Base-by-base conservation (phyloP, 495 filamentous ascomycete species). In the Astrothelium macrocarpum region DNA sequence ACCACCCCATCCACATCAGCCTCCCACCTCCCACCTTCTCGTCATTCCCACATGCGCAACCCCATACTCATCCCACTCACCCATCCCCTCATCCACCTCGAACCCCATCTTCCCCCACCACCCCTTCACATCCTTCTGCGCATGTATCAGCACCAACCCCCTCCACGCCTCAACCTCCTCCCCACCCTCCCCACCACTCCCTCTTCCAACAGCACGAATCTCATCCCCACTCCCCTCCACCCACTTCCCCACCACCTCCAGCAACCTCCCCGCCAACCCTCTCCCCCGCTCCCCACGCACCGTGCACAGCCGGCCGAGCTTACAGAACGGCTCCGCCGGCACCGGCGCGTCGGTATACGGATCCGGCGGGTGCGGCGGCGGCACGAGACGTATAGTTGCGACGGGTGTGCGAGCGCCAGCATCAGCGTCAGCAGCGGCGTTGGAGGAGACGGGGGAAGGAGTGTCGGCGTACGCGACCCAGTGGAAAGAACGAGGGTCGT, bases 21-120 rank as follows among this genome's bases (percentile, higher is more conserved):
- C 31, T 23, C 5, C 26, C 39, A 63, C 1, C 46, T 71, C 66
- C 45, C 76, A n/a, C 67, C 73, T 60, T 61, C 65, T 72, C 76
- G 73, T 93, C 90, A 95, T 93, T 16, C 87, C 90, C 32, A 91
- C 81, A 80, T 96, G 92, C 68, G 81, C 78, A 67, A 95, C 90
- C 25, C 89, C 90, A 66, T 95, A 90, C 76, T 96, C 91, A 43
- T 78, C 75, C 90, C 91, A 97, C 66, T 66, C 75, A 0, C 90
- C 89, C 84, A 94, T 81, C 9, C 71, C 74, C 70, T 84, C 78
- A 75, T 96, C 91, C 9, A 80, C 71, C 66, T 74, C 71, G 70
- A 95, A 97, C 0, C 90, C 90, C 73, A 84, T 78, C 61, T 76
- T 76, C 62, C 68, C 70, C 82, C 89, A 95, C 66, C 84, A 72